Evolutionary conservation across 2,329 filamentous ascomycete genomes (phyloP), one percentile per base, ranked within the genome.

Genomic region (Berkeleyomyces rouxiae): DNA sequence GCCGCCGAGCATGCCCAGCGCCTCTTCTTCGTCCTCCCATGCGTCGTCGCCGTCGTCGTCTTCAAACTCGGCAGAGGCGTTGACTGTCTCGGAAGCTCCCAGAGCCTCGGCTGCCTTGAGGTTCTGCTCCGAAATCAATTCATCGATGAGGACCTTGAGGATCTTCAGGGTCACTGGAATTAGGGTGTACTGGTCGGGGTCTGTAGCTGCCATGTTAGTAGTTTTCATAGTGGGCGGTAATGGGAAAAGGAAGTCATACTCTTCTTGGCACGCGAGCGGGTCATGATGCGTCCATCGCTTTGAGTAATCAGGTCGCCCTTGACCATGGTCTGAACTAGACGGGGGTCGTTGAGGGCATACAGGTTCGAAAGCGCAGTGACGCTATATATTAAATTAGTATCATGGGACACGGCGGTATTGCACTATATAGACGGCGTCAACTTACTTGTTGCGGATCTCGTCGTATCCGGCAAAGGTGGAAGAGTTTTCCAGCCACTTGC

Each of bases 391-490:
- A 11, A 9, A 49, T 64, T 61, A 65, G 61, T 37, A 55, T 37
- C 67, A 77, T 69, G 76, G 74, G 58, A 65, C 60, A n/a, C 40
- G 62, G 55, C 53, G n/a, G 7, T 23, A 23, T 2, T 51, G 13
- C 11, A 5, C 40, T 36, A 31, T 11, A 10, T 5, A 10, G 4
- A 16, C 7, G 37, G 1, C 6, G 31, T 2, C 40, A n/a, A 77
- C 84, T 73, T 77, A 91, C 88, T 97, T 99, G 73, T 96, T 90
- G 68, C 91, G 83, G 68, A 97, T 97, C 73, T 96, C 92, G 69
- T 97, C 91, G 69, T 96, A 99, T 10, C 93, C 93, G n/a, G 90
- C 90, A 74, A 99, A 99, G 73, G 87, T 95, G 73, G 95, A 82
- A 3, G 90, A 96, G 73, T 97, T 96, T 75, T 97, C 93, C 0